A percentile compares a stretch with the other conserved stretches of the same genome.
Evolutionary conservation across 2,329 filamentous ascomycete genomes (phyloP).

Genomic region (Xylariaceae sp.): DNA sequence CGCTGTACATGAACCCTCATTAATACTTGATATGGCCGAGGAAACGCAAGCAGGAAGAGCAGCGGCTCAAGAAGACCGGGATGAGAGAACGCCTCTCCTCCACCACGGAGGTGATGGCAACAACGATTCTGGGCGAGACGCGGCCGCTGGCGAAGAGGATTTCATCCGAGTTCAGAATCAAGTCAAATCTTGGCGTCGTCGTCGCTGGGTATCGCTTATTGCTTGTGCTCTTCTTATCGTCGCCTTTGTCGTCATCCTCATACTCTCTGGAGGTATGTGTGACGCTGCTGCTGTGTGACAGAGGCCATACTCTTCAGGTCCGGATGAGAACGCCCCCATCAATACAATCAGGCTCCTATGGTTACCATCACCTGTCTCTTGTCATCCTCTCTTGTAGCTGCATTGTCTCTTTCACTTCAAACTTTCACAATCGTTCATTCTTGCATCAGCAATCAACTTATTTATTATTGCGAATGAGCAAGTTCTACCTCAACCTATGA

Average conservation of each 20-base stretch:
- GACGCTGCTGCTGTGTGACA: too few relatives aligned
- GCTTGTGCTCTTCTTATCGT: constrained; percentile 26
- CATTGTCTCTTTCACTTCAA: too few relatives aligned
- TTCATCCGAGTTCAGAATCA: constrained; percentile 6
- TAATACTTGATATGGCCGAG: constrained; percentile 10
- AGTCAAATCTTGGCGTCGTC: constrained; percentile 23
- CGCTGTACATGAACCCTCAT: background rate
- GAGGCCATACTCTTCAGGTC: too few relatives aligned
- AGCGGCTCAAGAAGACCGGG: background rate
- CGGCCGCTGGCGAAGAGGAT: background rate
- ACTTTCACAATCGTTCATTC: too few relatives aligned
- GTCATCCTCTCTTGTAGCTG: too few relatives aligned
- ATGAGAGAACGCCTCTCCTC: constrained; percentile 24
- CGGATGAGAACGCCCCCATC: too few relatives aligned
- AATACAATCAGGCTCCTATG: too few relatives aligned
- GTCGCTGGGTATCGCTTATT: constrained; percentile 30
- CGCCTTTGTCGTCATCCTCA: constrained; percentile 27
- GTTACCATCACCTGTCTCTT: too few relatives aligned
- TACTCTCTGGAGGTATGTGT: constrained; percentile 29
- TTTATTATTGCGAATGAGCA: too few relatives aligned
- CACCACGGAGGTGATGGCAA: constrained; percentile 7
- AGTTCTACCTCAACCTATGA: too few relatives aligned
- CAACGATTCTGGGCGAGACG: constrained; percentile 1
- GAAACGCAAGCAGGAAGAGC: constrained; percentile 4
- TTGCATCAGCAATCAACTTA: too few relatives aligned